phyloP scores from a whole-genome alignment of 164 flowering plant genomes.

The Vitis amurensis region DNA sequence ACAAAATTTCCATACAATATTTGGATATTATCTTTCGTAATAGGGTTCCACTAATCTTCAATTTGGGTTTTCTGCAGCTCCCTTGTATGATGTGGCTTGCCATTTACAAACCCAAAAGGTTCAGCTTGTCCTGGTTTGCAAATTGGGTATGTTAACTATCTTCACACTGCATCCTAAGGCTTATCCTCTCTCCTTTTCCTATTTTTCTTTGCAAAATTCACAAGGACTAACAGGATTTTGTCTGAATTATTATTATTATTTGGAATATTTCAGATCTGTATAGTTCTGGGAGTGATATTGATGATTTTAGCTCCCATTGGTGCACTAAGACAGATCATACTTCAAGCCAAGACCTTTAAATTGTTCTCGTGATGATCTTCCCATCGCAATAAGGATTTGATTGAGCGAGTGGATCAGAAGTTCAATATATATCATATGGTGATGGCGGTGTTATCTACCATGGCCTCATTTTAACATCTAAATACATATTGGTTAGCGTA shows the following conservation, averaged over 20 bases:
- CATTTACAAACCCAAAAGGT: conserved; percentile 31
- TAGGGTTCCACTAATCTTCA: conserved; percentile 61
- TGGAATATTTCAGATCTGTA: conserved; percentile 48
- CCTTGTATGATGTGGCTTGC: conserved; percentile 50
- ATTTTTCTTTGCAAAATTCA: neutral
- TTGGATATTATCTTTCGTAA: neutral
- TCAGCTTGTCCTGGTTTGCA: conserved; percentile 36
- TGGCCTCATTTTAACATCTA: too few species aligned
- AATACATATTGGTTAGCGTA: too few species aligned
- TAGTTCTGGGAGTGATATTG: conserved; percentile 53
- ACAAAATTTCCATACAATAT: neutral
- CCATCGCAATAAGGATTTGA: too few species aligned
- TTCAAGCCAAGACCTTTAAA: conserved; percentile 44
- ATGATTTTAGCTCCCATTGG: conserved; percentile 71
- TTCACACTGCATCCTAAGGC: neutral
- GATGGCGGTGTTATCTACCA: too few species aligned
- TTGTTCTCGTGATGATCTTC: conserved; percentile 44
- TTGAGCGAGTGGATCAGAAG: too few species aligned
- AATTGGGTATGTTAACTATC: conserved; percentile 33
- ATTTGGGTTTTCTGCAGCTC: conserved; percentile 50
- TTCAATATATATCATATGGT: too few species aligned
- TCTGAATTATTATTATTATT: too few species aligned
- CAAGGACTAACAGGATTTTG: neutral
- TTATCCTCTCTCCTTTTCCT: neutral
- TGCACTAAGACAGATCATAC: conserved; percentile 50